Percentiles rank a stretch among this genome's conserved stretches.
phyloP scores from a whole-genome alignment of 1,284 basidiomycete genomes.

The Tremellales sp. region DNA sequence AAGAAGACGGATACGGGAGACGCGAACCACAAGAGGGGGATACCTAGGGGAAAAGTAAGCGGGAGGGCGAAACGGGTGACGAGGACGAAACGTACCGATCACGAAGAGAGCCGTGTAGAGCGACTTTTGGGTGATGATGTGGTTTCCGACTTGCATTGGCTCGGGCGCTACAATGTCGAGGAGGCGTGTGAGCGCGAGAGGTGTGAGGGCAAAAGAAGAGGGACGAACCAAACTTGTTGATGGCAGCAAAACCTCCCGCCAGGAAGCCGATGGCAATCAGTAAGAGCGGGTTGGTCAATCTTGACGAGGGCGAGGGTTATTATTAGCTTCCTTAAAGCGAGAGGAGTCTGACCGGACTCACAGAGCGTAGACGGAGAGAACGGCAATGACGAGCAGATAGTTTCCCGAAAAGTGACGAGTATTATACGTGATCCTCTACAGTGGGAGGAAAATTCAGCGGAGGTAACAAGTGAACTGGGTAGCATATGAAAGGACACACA shows the following conservation, averaged over 20 bases:
- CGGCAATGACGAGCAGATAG: conserved; percentile 75
- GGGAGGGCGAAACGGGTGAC: conserved; percentile 48
- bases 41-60: conserved; percentile 22
- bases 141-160: conserved; percentile 51
- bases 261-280: conserved; percentile 83
- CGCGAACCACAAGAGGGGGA: conserved; percentile 47
- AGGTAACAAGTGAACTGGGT: background rate
- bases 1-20: conserved; percentile 49
- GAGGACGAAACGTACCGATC: conserved; percentile 54
- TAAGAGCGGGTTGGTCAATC: conserved; percentile 73
- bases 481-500: conserved; percentile 26
- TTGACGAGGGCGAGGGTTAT: conserved; percentile 18
- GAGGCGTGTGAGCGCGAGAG: conserved; percentile 1
- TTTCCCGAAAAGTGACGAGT: conserved; percentile 91
- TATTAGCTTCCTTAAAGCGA: conserved; percentile 1
- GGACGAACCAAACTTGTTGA: conserved; percentile 81
- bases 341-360: conserved; percentile 49
- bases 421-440: conserved; percentile 83
- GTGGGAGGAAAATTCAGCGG: background rate
- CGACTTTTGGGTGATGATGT: conserved; percentile 52
- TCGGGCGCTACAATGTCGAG: conserved; percentile 31
- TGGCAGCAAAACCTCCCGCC: conserved; percentile 82
- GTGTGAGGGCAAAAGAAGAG: background rate
- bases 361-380: conserved; percentile 86
- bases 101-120: conserved; percentile 61